phyloP scores from a whole-genome alignment of 768 basidiomycete genomes.

The Amanita muscaria region DNA sequence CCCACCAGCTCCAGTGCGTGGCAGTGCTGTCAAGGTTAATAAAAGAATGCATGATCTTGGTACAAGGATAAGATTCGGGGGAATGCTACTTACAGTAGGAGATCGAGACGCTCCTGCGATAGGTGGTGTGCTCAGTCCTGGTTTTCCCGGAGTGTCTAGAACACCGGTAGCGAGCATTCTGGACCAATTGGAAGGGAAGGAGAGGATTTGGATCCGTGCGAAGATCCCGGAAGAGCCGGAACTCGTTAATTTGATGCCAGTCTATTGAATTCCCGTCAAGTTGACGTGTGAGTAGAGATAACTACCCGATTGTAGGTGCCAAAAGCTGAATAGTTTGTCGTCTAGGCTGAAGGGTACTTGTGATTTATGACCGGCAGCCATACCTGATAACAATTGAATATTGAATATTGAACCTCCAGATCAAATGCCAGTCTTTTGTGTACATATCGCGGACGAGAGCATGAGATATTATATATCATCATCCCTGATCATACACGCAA shows the following conservation, averaged over 20 bases:
- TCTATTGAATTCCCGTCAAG: constrained; percentile 79
- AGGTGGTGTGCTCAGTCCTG: constrained; percentile 26
- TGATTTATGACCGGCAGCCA: constrained; percentile 18
- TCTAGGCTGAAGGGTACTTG: constrained; percentile 48
- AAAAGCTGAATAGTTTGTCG: constrained; percentile 87
- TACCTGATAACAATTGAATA: too few species aligned
- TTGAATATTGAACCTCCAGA: constrained; percentile 87
- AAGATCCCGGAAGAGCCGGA: constrained; percentile 79
- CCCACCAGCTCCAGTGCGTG: too few species aligned
- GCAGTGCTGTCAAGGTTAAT: too few species aligned
- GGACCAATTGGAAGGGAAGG: constrained; percentile 78
- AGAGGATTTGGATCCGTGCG: constrained; percentile 81
- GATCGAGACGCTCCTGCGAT: too few species aligned
- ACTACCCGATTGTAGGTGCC: constrained; percentile 73
- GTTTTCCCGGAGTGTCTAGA: constrained; percentile 37
- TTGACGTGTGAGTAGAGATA: constrained; percentile 73
- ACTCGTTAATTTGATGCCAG: constrained; percentile 80
- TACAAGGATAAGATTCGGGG: constrained; percentile 50
- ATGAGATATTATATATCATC: constrained; percentile 78
- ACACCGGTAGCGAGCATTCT: constrained; percentile 63
- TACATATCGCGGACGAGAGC: constrained; percentile 86
- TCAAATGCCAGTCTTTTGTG: constrained; percentile 87
- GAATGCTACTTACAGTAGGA: constrained; percentile 13
- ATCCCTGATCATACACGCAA: constrained; percentile 39
- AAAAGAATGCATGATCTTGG: too few species aligned